phyloP scores from a whole-genome alignment of 2,329 filamentous ascomycete species.

The Xylaria multiplex region DNA sequence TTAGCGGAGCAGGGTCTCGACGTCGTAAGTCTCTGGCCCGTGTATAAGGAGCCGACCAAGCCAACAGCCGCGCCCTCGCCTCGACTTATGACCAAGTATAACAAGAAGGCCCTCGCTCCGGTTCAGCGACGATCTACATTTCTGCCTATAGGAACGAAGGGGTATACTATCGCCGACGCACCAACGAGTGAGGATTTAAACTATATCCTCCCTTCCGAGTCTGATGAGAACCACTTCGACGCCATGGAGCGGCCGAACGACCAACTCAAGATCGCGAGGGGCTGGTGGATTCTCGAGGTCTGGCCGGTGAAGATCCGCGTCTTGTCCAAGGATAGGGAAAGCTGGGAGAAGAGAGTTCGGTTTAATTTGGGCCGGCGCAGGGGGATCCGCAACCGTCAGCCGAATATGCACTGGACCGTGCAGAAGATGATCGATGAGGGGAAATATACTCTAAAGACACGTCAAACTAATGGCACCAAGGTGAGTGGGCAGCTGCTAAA shows the following conservation, averaged over 20 bases:
- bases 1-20: slow-evolving; percentile 31
- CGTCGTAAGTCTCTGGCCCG: slow-evolving; percentile 28
- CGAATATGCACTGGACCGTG: slow-evolving; percentile 37
- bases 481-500: slow-evolving; percentile 16
- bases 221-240: slow-evolving; percentile 33
- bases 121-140: slow-evolving; percentile 28
- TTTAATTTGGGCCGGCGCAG: slow-evolving; percentile 26
- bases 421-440: slow-evolving; percentile 30
- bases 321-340: slow-evolving; percentile 26
- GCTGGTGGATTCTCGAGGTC: slow-evolving; percentile 34
- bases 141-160: slow-evolving; percentile 28
- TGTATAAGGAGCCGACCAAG: slow-evolving; percentile 10
- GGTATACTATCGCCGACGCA: slow-evolving; percentile 25
- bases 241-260: slow-evolving; percentile 29
- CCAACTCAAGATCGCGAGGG: slow-evolving; percentile 22
- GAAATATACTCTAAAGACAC: slow-evolving; percentile 20
- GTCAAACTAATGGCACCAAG: slow-evolving; percentile 25
- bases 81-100: slow-evolving; percentile 28
- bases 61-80: slow-evolving; percentile 5
- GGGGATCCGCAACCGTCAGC: slow-evolving; percentile 9
- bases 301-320: slow-evolving; percentile 36
- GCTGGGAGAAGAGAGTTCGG: slow-evolving; percentile 34
- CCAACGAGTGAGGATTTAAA: slow-evolving; percentile 27
- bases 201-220: slow-evolving; percentile 32
- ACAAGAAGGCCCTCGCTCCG: slow-evolving; percentile 25